A percentile compares a stretch with the other conserved stretches of the same genome.
phyloP scores from a whole-genome alignment of 2,329 filamentous ascomycete species.

The Fusarium chuoi region DNA sequence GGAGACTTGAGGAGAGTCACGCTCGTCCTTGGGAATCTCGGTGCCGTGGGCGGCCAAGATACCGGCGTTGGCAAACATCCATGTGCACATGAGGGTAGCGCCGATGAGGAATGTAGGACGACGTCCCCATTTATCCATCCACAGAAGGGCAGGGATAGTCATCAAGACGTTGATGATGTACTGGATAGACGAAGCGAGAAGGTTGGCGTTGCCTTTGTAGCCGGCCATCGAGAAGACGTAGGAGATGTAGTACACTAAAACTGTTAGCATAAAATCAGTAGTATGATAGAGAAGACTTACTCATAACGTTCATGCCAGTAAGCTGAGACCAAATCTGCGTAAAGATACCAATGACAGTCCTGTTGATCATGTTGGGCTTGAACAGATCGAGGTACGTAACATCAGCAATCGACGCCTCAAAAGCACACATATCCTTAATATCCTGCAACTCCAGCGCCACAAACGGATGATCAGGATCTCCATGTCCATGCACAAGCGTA shows the following conservation, averaged over 20 bases:
- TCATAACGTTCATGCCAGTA: slow-evolving; percentile 67
- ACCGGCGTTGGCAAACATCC: slow-evolving; percentile 64
- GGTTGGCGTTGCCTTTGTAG: slow-evolving; percentile 57
- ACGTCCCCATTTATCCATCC: slow-evolving; percentile 80
- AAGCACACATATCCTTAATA: slow-evolving; percentile 78
- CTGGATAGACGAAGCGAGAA: slow-evolving; percentile 66
- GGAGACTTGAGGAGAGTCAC: slow-evolving; percentile 58
- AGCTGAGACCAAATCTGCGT: slow-evolving; percentile 68
- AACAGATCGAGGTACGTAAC: slow-evolving; percentile 79
- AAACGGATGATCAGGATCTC: slow-evolving; percentile 71
- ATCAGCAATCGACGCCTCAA: slow-evolving; percentile 75
- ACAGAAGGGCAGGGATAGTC: slow-evolving; percentile 80
- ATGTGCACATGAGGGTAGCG: slow-evolving; percentile 72
- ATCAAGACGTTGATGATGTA: slow-evolving; percentile 82
- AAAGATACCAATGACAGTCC: slow-evolving; percentile 62
- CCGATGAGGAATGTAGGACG: slow-evolving; percentile 74
- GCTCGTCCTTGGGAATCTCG: slow-evolving; percentile 55
- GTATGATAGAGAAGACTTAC: slow-evolving; percentile 57
- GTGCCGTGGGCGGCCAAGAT: slow-evolving; percentile 60
- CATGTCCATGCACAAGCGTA: slow-evolving; percentile 71
- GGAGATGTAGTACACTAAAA: slow-evolving; percentile 68
- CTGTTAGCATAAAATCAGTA: too few species aligned
- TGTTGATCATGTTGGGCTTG: slow-evolving; percentile 70
- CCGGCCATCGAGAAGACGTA: slow-evolving; percentile 55
- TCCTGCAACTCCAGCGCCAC: slow-evolving; percentile 76